Base-by-base conservation (phyloP, 73 alveolate species). In the Paramecium sexaurelia region DNA sequence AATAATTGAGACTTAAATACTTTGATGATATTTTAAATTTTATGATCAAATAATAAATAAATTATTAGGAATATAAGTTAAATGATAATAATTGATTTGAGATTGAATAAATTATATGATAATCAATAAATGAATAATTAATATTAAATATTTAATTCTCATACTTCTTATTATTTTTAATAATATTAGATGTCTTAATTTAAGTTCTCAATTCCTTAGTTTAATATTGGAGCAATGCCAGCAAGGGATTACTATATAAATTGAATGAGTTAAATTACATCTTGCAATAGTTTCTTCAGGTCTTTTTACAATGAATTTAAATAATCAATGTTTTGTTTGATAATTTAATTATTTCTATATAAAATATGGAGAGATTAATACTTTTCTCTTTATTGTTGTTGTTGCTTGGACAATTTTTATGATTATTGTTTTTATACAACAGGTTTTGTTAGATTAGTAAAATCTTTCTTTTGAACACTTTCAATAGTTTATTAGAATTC, bases 141-240 rank as follows among this genome's bases (percentile, higher is more conserved):
- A 51, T 51, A 51, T 51, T 51, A 51, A 51, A 17, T 6, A 51
- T 51, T 51, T 51, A 51, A 51, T 51, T 51, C 32, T 61, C 83
- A 61, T 11, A 61, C 47, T 61, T 61, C 83, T 24, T 29, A 61
- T 24, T 61, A 26, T 24, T 61, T 61, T 11, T 61, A 61, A 61
- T 61, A 61, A 32, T 61, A 61, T 24, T 61, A 32, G 43, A 61
- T 26, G n/a, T 61, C 83, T 32, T 61, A 61, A 61, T 61, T 61
- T 61, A 61, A 61, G 26, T 61, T 61, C 43, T 61, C 83, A 61
- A 61, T 32, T 22, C 83, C 83, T 61, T 61, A 27, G 7, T 61
- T 61, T 61, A 61, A 61, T 26, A 61, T 61, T 2, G 83, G 51
- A 8, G 43, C 39, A 10, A 61, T 61, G 20, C 83, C 83, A 61